Evolutionary conservation across 495 filamentous ascomycete species (phyloP), one percentile per base, ranked within the genome.

Genomic region (Lichina pygmaea): DNA sequence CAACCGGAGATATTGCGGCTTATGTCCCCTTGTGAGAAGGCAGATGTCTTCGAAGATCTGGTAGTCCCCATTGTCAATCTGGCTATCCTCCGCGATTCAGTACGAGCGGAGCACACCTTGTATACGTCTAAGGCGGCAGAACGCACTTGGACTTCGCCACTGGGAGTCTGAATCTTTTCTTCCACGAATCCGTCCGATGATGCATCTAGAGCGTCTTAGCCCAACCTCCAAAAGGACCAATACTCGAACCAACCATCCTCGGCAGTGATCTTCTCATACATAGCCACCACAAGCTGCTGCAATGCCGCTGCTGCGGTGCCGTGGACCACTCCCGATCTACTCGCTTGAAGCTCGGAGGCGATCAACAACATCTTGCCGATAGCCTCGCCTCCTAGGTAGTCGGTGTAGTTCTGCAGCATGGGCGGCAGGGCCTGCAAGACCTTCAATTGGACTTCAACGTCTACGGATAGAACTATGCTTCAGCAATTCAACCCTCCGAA

Each of bases 381-480:
- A 12, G 93, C 66, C 44, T 86, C 78, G 3, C 79, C 83, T 44
- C 74, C 73, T 31, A 97, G 59, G 40, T 86, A 78, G 46, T 70
- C 69, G 0, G 81, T 75, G 61, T 94, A 95, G 56, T 89, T 89
- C 51, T 94, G 85, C 7, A 94, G 62, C 36, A 97, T 55, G 1
- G 84, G 78, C n/a, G 91, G 89, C 33, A 97, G 62, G 0, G 85
- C 81, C 56, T 97, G 89, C 13, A 97, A 64, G 32, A 95, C 91
- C 60, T 94, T 97, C 44, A 97, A 70, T 53, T 97, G 89, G 3
- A 94, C 77, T 57, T 97, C 91, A 43, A 91, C 70, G 33, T 77
- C 85, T 68, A 60, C 53, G 24, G 24, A 24, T 24, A 24, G 24
- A 24, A 24, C 24, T 52, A 60, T 4, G 34, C 9, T 8, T 49